These are phyloP conservation scores for Aspergillus tanneri DNA, from an alignment of 2,329 filamentous ascomycete genomes.

Conservation along the genomic window DNA sequence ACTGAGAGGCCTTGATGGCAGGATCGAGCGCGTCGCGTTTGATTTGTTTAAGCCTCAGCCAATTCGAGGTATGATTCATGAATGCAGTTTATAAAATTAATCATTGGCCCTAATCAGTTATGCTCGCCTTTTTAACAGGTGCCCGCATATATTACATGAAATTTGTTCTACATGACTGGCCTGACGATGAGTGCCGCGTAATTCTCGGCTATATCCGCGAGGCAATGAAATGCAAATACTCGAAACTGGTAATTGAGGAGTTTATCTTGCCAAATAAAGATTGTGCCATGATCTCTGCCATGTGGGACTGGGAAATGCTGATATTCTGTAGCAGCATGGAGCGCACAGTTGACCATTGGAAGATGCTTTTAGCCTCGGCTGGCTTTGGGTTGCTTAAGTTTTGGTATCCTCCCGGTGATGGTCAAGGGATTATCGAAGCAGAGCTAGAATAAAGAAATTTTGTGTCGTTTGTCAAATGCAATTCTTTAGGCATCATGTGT, in stretches of 20 bases:
- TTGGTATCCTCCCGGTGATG: conserved; percentile 29
- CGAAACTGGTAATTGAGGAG: conserved; percentile 42
- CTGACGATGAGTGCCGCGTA: conserved; percentile 33
- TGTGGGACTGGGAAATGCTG: conserved; percentile 42
- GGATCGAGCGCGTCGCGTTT: conserved; percentile 25
- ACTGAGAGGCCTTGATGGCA: conserved; percentile 22
- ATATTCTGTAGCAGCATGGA: conserved; percentile 48
- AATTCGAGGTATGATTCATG: conserved; percentile 20
- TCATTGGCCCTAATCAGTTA: background rate
- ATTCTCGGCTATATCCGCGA: conserved; percentile 32
- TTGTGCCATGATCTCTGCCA: conserved; percentile 31
- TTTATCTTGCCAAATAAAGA: conserved; percentile 38
- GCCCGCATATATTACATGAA: conserved; percentile 45
- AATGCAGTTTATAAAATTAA: background rate
- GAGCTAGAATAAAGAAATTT: conserved; percentile 19
- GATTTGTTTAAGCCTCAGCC: conserved; percentile 32
- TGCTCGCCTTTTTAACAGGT: conserved; percentile 19
- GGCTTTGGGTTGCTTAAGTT: conserved; percentile 32
- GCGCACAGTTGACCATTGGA: conserved; percentile 32
- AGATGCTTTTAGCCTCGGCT: conserved; percentile 21
- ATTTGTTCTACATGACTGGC: conserved; percentile 46
- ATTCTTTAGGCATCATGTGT: too few relatives aligned
- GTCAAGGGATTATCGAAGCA: conserved; percentile 32
- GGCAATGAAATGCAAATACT: conserved; percentile 42
- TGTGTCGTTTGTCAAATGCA: too few relatives aligned